Base-by-base conservation (phyloP, 2,329 filamentous ascomycete species). In the Botrytis cinerea region DNA sequence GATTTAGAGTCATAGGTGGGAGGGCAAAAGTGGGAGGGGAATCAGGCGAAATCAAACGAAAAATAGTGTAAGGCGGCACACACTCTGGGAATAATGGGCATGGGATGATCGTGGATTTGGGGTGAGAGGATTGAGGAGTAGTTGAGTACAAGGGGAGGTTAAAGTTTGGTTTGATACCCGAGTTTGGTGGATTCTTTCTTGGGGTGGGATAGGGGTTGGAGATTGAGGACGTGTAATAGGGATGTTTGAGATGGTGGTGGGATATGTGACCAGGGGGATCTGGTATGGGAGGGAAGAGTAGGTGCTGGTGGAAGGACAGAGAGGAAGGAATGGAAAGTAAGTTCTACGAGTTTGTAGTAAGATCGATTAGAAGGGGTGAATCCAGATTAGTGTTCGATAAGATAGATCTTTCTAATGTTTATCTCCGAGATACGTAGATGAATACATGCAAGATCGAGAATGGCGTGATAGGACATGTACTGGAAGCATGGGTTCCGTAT, bases 161-260 rank as follows among this genome's bases (percentile, higher is more conserved):
- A 1, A 25, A 14, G 0, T n/a, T n/a, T 14, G 1, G 5, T 14
- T 5, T 5, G 4, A 51, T 51, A n/a, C 0, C 4, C 12, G 48
- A 6, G 4, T n/a, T 38, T 12, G 5, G 22, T 25, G 9, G 0
- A 12, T 25, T 10, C 1, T 51, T 48, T 51, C 9, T 25, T 4
- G 9, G n/a, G 14, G n/a, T n/a, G 48, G 9, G 25, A 32, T 32
- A 4, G 54, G 54, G 54, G 10, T 20, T 7, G n/a, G 22, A 0
- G 4, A 6, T 28, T 0, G 12, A 7, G 51, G 51, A 6, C 6
- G 6, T 54, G n/a, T 57, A 9, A 16, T 28, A 4, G n/a, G 32
- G 54, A 57, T 28, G 1, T 8, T 32, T 20, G 7, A 20, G 25
- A 59, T 20, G 16, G 5, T 2, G 1, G n/a, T 32, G 32, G 0